Base-by-base conservation (phyloP, 2,329 filamentous ascomycete genomes). In the Diaporthe batatas region DNA sequence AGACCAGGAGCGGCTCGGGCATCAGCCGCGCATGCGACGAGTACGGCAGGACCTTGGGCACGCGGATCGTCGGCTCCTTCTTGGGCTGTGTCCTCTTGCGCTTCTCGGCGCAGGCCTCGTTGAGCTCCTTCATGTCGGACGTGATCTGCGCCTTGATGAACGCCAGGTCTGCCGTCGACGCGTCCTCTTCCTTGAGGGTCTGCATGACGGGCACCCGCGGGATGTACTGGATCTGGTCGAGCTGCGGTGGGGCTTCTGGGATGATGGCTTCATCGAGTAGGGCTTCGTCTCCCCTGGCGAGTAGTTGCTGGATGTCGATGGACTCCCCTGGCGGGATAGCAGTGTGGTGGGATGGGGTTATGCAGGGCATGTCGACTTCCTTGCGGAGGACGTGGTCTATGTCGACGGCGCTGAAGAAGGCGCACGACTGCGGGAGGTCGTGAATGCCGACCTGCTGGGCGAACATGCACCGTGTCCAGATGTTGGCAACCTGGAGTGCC, bases 401-500 rank as follows among this genome's bases (percentile, higher is more conserved):
- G 79, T 99, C 96, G 7, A 99, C 91, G 4, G 96, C 96, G 0
- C 94, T 97, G 83, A 99, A 99, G 83, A 95, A 99, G 11, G 96
- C 96, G 78, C 95, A 98, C 0, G 93, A 91, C 79, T 98, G 96
- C 0, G 97, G 96, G 12, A 99, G 88, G 79, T 99, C 96, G 76
- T 97, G 87, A 78, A 99, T 99, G 73, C 96, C 96, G 79, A 98
- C 94, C 83, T 99, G 96, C 82, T 99, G 95, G 0, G 93, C 91
- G 81, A 99, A 99, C 93, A 99, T 98, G 75, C 95, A 95, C 67
- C 96, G 89, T 0, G 97, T 99, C 96, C 96, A 99, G 25, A 99
- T 82, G 79, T 99, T 99, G 73, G 95, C 91, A 10, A 99, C 89
- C 81, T 99, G 96, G 16, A 99, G 86, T 0, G 97, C 96, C 91